phyloP scores from a whole-genome alignment of 768 basidiomycete species.

The Agrocybe praecox region DNA sequence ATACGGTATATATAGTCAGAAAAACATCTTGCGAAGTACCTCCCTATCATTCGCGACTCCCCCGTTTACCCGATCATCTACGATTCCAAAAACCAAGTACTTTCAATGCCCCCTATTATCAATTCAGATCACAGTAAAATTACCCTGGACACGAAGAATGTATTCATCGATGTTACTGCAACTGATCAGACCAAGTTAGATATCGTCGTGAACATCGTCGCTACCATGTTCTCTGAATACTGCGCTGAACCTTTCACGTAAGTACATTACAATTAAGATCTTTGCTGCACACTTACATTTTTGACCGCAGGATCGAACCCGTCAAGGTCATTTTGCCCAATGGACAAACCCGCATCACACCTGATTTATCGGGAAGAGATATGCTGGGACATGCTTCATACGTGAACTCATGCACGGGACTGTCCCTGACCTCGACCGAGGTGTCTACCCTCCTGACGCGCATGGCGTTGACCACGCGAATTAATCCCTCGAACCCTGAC shows the following conservation, averaged over 20 bases:
- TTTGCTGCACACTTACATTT: neutral
- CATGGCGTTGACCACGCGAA: conserved; percentile 74
- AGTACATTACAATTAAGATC: conserved; percentile 27
- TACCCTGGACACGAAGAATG: conserved; percentile 86
- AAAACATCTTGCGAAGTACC: conserved; percentile 86
- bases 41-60: conserved; percentile 92
- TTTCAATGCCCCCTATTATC: conserved; percentile 98
- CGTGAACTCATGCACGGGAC: conserved; percentile 94
- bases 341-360: conserved; percentile 74
- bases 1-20: conserved; percentile 64
- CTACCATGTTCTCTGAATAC: conserved; percentile 99
- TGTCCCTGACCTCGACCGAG: conserved; percentile 65
- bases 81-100: conserved; percentile 81
- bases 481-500: conserved; percentile 61
- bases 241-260: conserved; percentile 91
- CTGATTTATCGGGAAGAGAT: conserved; percentile 74
- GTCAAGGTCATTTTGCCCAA: conserved; percentile 83
- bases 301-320: conserved; percentile 80
- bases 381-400: conserved; percentile 84
- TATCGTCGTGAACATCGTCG: conserved; percentile 93
- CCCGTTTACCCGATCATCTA: conserved; percentile 99
- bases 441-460: conserved; percentile 74
- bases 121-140: conserved; percentile 99
- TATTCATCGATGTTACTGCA: conserved; percentile 97
- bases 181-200: conserved; percentile 96